Percentiles rank a stretch among this genome's conserved stretches.
Evolutionary conservation across 1,284 basidiomycete genomes (phyloP).

Genomic region (Exobasidium rhododendri): DNA sequence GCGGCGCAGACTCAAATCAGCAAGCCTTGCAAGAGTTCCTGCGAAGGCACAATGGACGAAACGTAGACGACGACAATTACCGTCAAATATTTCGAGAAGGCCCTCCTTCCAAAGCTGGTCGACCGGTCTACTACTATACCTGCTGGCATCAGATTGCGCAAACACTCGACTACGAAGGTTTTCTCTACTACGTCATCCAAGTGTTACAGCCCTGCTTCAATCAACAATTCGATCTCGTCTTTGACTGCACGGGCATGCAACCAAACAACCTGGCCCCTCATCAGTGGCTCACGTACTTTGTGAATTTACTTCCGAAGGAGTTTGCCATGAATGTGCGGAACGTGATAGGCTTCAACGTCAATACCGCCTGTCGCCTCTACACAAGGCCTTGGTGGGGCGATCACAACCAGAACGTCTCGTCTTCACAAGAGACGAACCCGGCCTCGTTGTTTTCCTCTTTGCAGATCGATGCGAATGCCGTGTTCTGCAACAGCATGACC

Average conservation of each 20-base stretch:
- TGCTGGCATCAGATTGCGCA: conserved; percentile 69
- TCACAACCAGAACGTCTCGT: background rate
- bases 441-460: background rate
- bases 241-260: conserved; percentile 37
- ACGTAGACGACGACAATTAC: conserved; percentile 38
- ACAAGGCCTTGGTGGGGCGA: conserved; percentile 16
- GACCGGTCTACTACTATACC: conserved; percentile 58
- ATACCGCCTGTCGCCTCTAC: conserved; percentile 34
- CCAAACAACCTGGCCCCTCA: conserved; percentile 33
- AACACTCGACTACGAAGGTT: conserved; percentile 75
- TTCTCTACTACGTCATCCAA: conserved; percentile 59
- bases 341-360: conserved; percentile 40
- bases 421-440: background rate
- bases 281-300: conserved; percentile 46
- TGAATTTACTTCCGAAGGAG: conserved; percentile 32
- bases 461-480: conserved; percentile 6
- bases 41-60: conserved; percentile 34
- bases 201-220: conserved; percentile 28
- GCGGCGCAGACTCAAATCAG: conserved; percentile 14
- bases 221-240: conserved; percentile 36
- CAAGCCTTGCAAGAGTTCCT: conserved; percentile 34
- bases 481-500: conserved; percentile 26
- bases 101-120: conserved; percentile 47
- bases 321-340: conserved; percentile 34
- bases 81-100: conserved; percentile 41